Evolutionary conservation across 2,329 filamentous ascomycete genomes (phyloP).

Genomic region (Geosmithia putterillii): DNA sequence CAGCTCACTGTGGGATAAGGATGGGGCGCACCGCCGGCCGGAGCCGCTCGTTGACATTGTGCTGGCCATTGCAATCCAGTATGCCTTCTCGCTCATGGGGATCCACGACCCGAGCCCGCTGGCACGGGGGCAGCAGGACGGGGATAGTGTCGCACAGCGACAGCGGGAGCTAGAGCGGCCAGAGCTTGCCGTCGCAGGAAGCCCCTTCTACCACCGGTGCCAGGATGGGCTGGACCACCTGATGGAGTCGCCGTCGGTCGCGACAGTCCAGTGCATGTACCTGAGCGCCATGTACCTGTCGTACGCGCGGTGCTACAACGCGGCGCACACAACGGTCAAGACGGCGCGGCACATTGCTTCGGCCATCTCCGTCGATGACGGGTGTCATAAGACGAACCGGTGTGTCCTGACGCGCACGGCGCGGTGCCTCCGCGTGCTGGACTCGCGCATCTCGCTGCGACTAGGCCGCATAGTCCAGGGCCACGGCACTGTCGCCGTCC

Average conservation of each 20-base stretch:
- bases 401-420: background rate
- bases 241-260: conserved; percentile 1
- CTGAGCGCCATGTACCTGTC: conserved; percentile 2
- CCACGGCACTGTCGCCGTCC: background rate
- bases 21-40: background rate
- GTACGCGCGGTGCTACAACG: conserved; percentile 2
- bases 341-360: background rate
- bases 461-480: background rate
- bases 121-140: background rate
- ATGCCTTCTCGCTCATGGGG: background rate
- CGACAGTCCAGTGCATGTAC: conserved; percentile 1
- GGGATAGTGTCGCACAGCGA: no score
- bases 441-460: conserved; percentile 1
- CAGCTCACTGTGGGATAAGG: conserved; percentile 2
- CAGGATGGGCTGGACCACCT: background rate
- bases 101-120: background rate
- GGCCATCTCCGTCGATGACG: background rate
- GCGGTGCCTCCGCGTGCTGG: background rate
- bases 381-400: background rate
- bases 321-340: conserved; percentile 1
- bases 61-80: conserved; percentile 3
- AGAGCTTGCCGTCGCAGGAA: background rate
- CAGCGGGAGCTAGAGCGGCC: background rate
- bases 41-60: conserved; percentile 3
- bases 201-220: conserved; percentile 3